phyloP scores from a whole-genome alignment of 2,329 filamentous ascomycete species.

The Fusarium coicis region DNA sequence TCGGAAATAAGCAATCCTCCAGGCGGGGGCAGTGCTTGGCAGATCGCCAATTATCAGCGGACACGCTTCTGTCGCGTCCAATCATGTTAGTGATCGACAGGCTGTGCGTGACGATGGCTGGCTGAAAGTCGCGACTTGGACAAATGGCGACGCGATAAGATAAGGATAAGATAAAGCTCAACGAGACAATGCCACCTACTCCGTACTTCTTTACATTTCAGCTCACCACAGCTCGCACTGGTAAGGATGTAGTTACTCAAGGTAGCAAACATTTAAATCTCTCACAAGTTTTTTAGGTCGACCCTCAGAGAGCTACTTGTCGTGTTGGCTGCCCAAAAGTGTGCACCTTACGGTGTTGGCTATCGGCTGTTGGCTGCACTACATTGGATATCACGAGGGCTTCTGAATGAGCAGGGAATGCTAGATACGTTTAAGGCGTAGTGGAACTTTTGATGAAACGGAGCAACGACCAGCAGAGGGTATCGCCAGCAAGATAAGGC shows the following conservation, averaged over 20 bases:
- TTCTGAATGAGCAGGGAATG: not conserved
- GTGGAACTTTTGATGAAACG: not conserved
- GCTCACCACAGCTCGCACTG: not conserved
- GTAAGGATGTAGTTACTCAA: not conserved
- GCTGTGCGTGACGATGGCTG: not conserved
- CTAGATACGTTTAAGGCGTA: not conserved
- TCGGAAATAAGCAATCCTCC: not conserved
- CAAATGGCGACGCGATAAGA: not conserved
- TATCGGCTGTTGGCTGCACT: not conserved
- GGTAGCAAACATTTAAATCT: not conserved
- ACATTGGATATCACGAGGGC: not conserved
- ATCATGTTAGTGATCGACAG: not conserved
- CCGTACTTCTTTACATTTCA: not conserved
- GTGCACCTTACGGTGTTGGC: not conserved
- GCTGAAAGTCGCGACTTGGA: not conserved
- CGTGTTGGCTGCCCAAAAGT: not conserved
- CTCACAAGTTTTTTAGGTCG: too few species aligned
- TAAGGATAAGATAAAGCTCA: not conserved
- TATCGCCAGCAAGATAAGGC: not conserved
- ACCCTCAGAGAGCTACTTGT: not conserved
- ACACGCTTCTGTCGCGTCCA: not conserved
- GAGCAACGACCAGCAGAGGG: not conserved
- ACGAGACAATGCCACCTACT: accelerated
- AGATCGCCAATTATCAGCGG: not conserved
- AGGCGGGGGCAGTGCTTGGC: not conserved